Evolutionary conservation across 139 green algal species (phyloP).

Genomic region (Chlorella sp.): DNA sequence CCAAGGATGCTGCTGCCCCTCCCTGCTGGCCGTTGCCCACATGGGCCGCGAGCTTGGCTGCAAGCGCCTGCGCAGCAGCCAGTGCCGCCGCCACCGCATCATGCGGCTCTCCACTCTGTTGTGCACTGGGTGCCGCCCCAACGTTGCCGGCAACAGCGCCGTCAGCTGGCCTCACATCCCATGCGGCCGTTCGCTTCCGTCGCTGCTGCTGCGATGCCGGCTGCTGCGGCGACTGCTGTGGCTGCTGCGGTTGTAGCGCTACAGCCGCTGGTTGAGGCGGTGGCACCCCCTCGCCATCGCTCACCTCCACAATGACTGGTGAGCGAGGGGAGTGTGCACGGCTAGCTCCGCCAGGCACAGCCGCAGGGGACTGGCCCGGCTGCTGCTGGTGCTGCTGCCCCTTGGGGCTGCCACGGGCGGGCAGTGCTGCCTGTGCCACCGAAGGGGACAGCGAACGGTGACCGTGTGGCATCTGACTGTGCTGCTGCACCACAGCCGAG

Average conservation of each 20-base stretch:
- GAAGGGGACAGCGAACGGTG: neutral
- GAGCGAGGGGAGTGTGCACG: neutral
- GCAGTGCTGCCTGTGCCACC: neutral
- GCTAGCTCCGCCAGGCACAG: neutral
- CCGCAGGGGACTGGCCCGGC: neutral
- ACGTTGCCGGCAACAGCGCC: neutral
- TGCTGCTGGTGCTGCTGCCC: neutral
- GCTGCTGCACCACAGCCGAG: neutral
- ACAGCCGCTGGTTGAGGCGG: neutral
- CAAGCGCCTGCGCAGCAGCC: conserved; percentile 1
- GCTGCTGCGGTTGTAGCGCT: neutral
- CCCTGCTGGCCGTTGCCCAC: too few relatives aligned
- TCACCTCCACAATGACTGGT: neutral
- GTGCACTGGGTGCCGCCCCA: neutral
- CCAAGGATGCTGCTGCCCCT: too few relatives aligned
- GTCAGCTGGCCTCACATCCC: neutral
- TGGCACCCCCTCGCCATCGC: neutral
- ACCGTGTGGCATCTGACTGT: neutral
- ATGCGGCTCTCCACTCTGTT: neutral
- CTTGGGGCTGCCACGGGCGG: neutral
- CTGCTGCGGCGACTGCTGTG: too few relatives aligned
- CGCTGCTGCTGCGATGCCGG: neutral
- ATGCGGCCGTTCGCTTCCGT: neutral
- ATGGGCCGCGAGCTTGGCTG: neutral
- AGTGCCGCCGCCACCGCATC: neutral